A percentile compares a stretch with the other conserved stretches of the same genome.
phyloP scores from a whole-genome alignment of 2,329 filamentous ascomycete species.

The Meredithiella fracta region DNA sequence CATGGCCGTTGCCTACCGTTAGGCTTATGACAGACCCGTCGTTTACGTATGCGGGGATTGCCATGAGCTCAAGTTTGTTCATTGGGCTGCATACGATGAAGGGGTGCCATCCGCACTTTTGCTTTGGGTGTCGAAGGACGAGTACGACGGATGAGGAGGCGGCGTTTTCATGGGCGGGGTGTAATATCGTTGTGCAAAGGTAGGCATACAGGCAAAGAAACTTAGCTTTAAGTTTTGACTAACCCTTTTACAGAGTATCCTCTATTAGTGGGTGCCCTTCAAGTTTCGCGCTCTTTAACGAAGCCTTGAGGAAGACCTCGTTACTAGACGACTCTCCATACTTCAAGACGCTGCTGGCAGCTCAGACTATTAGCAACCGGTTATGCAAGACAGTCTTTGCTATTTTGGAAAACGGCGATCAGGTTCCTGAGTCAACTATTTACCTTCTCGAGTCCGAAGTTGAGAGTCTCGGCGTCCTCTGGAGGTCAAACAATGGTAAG shows the following conservation, averaged over 20 bases:
- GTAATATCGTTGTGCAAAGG: constrained; percentile 36
- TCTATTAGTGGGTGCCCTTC: constrained; percentile 32
- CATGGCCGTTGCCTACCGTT: constrained; percentile 35
- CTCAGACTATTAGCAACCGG: constrained; percentile 25
- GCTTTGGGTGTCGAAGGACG: constrained; percentile 27
- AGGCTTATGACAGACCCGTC: constrained; percentile 36
- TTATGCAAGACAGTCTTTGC: constrained; percentile 32
- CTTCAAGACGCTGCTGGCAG: constrained; percentile 5
- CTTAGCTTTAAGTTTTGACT: background rate
- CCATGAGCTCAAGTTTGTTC: constrained; percentile 31
- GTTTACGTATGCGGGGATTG: constrained; percentile 29
- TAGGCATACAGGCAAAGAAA: constrained; percentile 16
- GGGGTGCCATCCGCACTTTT: constrained; percentile 33
- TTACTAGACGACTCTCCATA: constrained; percentile 9
- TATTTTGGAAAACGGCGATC: constrained; percentile 29
- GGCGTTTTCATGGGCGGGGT: constrained; percentile 35
- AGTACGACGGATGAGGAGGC: constrained; percentile 35
- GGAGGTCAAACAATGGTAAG: constrained; percentile 8
- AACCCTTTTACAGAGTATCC: constrained; percentile 15
- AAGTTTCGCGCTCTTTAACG: constrained; percentile 28
- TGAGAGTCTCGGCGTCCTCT: constrained; percentile 24
- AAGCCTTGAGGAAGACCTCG: constrained; percentile 24
- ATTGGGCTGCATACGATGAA: constrained; percentile 36
- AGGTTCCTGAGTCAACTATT: constrained; percentile 31
- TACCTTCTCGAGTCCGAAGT: constrained; percentile 36